phyloP scores from a whole-genome alignment of 352 stramenopile genomes.

The Globisporangium irregulare region DNA sequence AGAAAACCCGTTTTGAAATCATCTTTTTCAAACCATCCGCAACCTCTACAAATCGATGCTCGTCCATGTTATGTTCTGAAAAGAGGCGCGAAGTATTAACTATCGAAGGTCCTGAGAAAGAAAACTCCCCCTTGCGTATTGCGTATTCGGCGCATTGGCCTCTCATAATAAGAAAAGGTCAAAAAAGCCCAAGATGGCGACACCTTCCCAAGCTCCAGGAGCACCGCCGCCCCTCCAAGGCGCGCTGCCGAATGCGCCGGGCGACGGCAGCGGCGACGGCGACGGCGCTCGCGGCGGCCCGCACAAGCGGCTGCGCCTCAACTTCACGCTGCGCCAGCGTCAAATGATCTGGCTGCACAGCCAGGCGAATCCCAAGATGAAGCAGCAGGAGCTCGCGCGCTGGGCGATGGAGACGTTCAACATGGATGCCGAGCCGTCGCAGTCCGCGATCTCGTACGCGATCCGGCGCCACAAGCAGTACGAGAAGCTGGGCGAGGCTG shows the following conservation, averaged over 20 bases:
- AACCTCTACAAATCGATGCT: background rate
- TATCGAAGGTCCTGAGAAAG: background rate
- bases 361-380: slow-evolving; percentile 21
- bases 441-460: slow-evolving; percentile 24
- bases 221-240: background rate
- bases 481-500: slow-evolving; percentile 12
- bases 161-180: slow-evolving; percentile 5
- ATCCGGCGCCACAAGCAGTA: slow-evolving; percentile 19
- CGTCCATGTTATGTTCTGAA: background rate
- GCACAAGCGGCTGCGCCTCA: slow-evolving; percentile 18
- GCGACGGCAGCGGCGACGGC: background rate
- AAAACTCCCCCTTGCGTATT: slow-evolving; percentile 4
- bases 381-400: slow-evolving; percentile 21
- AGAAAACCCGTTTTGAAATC: background rate
- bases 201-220: background rate
- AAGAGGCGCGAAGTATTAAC: background rate
- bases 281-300: background rate
- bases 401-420: slow-evolving; percentile 20
- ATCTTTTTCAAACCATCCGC: background rate
- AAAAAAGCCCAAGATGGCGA: background rate
- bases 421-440: slow-evolving; percentile 19
- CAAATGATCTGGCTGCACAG: slow-evolving; percentile 17
- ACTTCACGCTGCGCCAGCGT: slow-evolving; percentile 22
- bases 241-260: background rate
- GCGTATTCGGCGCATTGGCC: background rate